These are phyloP conservation scores for Pseudozyma thailandica DNA, from an alignment of 1,284 basidiomycete genomes.

Conservation along the genomic window DNA sequence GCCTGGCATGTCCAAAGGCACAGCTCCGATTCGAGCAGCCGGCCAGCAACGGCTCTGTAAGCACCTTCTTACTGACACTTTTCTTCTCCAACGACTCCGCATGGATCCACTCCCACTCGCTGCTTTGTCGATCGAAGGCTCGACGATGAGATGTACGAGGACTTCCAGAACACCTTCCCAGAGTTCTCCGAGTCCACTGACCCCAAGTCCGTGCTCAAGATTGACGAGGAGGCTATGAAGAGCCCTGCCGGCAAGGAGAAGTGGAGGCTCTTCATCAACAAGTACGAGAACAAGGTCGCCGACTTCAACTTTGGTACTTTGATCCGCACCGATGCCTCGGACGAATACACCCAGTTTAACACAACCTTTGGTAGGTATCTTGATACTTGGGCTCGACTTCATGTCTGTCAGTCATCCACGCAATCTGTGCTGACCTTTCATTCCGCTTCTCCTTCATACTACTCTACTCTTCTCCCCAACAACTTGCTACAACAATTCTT, in stretches of 20 bases:
- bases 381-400: constrained; percentile 30
- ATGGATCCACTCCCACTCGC: neutral
- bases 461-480: no score
- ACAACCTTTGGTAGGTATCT: constrained; percentile 85
- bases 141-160: constrained; percentile 90
- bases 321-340: constrained; percentile 81
- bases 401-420: no score
- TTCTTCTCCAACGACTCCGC: neutral
- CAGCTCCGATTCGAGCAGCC: no score
- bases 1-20: no score
- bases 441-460: neutral
- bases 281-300: constrained; percentile 78
- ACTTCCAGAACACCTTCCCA: constrained; percentile 82
- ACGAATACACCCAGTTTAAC: constrained; percentile 91
- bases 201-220: constrained; percentile 75
- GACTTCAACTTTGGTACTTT: constrained; percentile 98
- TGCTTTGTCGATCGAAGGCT: constrained; percentile 21
- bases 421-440: no score
- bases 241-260: constrained; percentile 85
- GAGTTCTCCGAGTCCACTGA: constrained; percentile 78
- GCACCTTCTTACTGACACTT: neutral
- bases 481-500: no score
- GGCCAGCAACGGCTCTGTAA: no score
- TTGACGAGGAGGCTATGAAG: constrained; percentile 97
- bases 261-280: constrained; percentile 90